These are phyloP conservation scores for Turnera subulata DNA, from an alignment of 345 rosid genomes.

Conservation along the genomic window DNA sequence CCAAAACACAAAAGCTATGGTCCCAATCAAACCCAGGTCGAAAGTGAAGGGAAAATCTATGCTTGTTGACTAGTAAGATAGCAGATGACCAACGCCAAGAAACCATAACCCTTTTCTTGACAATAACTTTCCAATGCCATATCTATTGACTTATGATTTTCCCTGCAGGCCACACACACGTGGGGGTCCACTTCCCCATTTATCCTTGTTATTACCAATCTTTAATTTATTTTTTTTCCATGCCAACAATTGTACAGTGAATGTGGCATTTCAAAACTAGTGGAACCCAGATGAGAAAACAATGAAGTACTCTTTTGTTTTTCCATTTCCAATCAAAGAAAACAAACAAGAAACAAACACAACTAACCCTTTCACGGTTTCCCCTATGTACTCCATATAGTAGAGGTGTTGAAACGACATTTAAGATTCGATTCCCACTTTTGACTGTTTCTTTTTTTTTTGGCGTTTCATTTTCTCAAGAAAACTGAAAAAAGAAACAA, in stretches of 20 bases:
- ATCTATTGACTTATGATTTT: not conserved
- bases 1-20: not conserved
- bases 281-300: too few species aligned
- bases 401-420: slow-evolving; percentile 10
- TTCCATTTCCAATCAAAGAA: not conserved
- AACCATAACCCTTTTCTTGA: not conserved
- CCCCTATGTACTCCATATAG: too few species aligned
- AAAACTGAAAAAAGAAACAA: not conserved
- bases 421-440: slow-evolving; percentile 25
- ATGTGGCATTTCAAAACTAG: too few species aligned
- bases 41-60: not conserved
- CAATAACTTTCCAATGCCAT: not conserved
- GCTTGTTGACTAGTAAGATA: not conserved
- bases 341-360: not conserved
- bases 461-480: slow-evolving; percentile 11
- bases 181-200: slow-evolving; percentile 4
- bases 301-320: too few species aligned
- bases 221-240: too few species aligned
- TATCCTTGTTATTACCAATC: too few species aligned
- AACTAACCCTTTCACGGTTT: not conserved
- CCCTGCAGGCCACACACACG: not conserved
- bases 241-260: too few species aligned
- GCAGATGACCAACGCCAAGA: not conserved
- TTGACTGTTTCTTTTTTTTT: slow-evolving; percentile 25
- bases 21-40: not conserved